Conservation (phyloP, 163 green algal genomes). For the Coccomyxa subellipsoidea region DNA sequence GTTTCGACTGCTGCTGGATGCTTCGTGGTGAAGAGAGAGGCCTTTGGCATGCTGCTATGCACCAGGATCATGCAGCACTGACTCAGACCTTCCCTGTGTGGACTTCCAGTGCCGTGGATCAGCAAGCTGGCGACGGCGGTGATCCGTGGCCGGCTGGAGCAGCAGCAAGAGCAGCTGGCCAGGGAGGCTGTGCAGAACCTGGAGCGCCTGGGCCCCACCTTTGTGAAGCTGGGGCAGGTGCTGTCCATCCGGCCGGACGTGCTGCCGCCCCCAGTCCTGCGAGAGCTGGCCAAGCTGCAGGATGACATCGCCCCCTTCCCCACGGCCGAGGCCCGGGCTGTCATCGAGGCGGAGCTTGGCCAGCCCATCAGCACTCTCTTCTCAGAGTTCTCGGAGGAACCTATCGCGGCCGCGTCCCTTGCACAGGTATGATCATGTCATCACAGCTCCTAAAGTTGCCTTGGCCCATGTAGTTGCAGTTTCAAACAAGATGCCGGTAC, state of each 20-base stretch:
- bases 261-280: conserved; percentile 67
- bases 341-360: conserved; percentile 45
- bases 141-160: conserved; percentile 56
- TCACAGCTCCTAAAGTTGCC: neutral
- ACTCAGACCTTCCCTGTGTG: conserved; percentile 1
- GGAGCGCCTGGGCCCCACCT: conserved; percentile 80
- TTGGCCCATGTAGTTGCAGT: too few relatives aligned
- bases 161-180: conserved; percentile 59
- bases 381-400: conserved; percentile 40
- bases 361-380: conserved; percentile 52
- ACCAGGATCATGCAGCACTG: too few relatives aligned
- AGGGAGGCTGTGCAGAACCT: conserved; percentile 77
- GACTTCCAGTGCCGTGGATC: conserved; percentile 62
- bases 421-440: conserved; percentile 66
- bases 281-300: conserved; percentile 82
- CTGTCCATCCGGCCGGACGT: conserved; percentile 65
- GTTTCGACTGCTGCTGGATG: neutral
- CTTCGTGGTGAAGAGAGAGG: conserved; percentile 9
- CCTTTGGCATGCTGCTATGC: too few relatives aligned
- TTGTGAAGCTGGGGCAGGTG: conserved; percentile 80
- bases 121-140: conserved; percentile 71
- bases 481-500: too few relatives aligned
- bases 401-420: conserved; percentile 71
- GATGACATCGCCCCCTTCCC: conserved; percentile 73
- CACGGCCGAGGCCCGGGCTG: conserved; percentile 39